A percentile compares a stretch with the other conserved stretches of the same genome.
phyloP scores from a whole-genome alignment of 768 basidiomycete species.

The Psilocybe sp. region DNA sequence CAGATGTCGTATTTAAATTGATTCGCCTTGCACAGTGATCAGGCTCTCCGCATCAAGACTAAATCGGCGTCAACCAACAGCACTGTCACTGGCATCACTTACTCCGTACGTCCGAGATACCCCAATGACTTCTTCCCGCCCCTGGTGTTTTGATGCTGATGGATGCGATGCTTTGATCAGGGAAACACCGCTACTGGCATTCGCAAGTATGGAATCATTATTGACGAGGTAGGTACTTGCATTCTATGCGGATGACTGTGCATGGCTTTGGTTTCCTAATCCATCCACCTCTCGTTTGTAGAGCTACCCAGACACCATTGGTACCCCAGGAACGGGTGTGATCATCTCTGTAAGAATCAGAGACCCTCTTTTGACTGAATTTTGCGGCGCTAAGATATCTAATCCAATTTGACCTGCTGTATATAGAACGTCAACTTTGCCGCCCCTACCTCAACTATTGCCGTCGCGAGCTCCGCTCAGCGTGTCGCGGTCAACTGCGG shows the following conservation, averaged over 20 bases:
- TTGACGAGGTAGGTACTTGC: slow-evolving; percentile 45
- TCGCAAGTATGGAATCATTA: slow-evolving; percentile 51
- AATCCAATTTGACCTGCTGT: too few relatives aligned
- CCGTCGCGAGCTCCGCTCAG: slow-evolving; percentile 39
- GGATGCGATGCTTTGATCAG: slow-evolving; percentile 15
- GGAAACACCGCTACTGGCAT: slow-evolving; percentile 53
- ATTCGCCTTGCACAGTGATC: slow-evolving; percentile 29
- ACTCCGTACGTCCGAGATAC: slow-evolving; percentile 29
- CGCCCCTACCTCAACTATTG: slow-evolving; percentile 35
- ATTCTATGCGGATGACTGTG: neutral
- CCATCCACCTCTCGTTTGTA: slow-evolving; percentile 17
- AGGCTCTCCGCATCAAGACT: slow-evolving; percentile 65
- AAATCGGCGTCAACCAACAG: slow-evolving; percentile 40
- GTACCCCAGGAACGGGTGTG: slow-evolving; percentile 55
- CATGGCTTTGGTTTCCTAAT: neutral
- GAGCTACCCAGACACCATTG: slow-evolving; percentile 55
- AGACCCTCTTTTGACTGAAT: neutral
- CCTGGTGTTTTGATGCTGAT: too few relatives aligned
- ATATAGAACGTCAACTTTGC: slow-evolving; percentile 48
- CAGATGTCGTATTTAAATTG: neutral
- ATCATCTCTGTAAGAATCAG: slow-evolving; percentile 47
- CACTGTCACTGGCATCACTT: slow-evolving; percentile 48
- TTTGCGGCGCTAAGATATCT: neutral
- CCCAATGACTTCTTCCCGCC: neutral
- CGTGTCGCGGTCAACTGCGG: slow-evolving; percentile 59